phyloP scores from a whole-genome alignment of 73 alveolate genomes.

The Paramecium pentaurelia region DNA sequence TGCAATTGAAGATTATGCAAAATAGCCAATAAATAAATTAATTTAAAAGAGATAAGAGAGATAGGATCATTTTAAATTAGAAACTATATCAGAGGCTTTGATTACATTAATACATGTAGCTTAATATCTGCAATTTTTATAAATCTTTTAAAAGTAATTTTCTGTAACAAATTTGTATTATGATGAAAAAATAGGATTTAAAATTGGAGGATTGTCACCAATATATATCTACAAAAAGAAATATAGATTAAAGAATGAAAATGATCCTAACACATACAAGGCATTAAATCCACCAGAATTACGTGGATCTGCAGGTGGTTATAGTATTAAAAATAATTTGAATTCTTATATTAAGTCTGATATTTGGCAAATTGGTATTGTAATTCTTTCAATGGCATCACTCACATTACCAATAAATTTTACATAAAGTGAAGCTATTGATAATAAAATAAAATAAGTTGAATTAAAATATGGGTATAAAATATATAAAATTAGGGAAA shows the following conservation, averaged over 20 bases:
- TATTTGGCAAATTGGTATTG: not conserved
- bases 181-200: constrained; percentile 4
- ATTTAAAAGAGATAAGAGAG: not conserved
- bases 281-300: constrained; percentile 23
- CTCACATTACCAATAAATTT: not conserved
- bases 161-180: not conserved
- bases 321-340: not conserved
- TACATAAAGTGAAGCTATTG: not conserved
- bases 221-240: not conserved
- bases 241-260: not conserved
- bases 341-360: not conserved
- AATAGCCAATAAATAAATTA: not conserved
- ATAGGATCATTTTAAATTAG: not conserved
- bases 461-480: not conserved
- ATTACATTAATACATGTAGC: not conserved
- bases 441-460: not conserved
- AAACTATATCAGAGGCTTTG: not conserved
- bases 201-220: not conserved
- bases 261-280: not conserved
- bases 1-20: not conserved
- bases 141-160: not conserved
- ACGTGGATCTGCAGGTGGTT: not conserved
- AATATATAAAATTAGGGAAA: not conserved
- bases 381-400: not conserved
- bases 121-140: not conserved